Base-by-base conservation (phyloP, 108 stramenopile species). In the Fragilaria radians region DNA sequence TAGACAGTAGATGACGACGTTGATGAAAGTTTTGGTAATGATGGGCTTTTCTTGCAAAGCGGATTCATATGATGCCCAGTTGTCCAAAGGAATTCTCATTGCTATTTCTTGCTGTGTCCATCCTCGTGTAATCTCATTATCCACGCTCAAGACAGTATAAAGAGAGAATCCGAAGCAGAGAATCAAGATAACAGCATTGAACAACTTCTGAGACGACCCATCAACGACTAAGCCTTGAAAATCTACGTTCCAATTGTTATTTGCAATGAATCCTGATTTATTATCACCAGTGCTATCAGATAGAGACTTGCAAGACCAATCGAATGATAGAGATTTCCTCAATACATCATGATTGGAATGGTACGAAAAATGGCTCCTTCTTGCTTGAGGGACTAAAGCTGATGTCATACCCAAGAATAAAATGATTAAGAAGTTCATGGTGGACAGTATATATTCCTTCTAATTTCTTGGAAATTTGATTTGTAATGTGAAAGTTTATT, bases 21-120 rank as follows among this genome's bases (percentile, higher is more conserved):
- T 96, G 74, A 96, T 96, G 22, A 88, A 62, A 1, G 95, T 95
- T 76, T 96, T 96, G 33, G 94, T 95, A 19, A 81, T 52, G 21
- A 96, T 86, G 0, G 95, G 95, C 51, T 91, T 86, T 51, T 85
- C 75, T 32, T 70, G 74, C 54, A 95, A 53, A 17, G 79, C 76
- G 25, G 79, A 74, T 67, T 91, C 94, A 63, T 95, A 95, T 34
- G 75, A 83, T 5, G 74, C 73, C 93, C 93, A 94, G 52, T 86
- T 91, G 61, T 94, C 93, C n/a, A 90, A 71, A 4, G 90, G 91
- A 24, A 93, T 85, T 34, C 91, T 63, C 83, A 85, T 80, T 3
- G 78, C 77, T 54, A 82, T 84, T 65, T 93, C 91, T 14, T 53
- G 57, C n/a, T 70, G 63, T 26, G 86, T 77, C 91, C 91, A 93